Conservation (phyloP, 2,329 filamentous ascomycete species). For the Penicillium thymicola region DNA sequence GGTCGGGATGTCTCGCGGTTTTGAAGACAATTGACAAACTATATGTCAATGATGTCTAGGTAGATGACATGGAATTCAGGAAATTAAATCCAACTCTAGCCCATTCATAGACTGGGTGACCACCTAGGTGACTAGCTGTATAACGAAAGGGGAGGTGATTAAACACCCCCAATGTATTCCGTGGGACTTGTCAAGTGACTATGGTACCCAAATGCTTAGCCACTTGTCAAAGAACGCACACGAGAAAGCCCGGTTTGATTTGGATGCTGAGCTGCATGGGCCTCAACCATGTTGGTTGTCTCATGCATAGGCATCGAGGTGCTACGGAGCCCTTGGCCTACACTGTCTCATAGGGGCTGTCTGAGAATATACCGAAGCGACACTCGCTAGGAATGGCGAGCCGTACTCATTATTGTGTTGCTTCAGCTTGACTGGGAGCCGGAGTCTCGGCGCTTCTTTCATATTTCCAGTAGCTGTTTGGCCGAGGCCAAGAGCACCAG, state of each 20-base stretch:
- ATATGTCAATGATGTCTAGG: neutral
- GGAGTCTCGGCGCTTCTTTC: too few relatives aligned
- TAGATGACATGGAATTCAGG: neutral
- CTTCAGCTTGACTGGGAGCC: too few relatives aligned
- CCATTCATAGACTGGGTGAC: neutral
- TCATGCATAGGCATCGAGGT: neutral
- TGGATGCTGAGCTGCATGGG: neutral
- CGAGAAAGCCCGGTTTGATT: neutral
- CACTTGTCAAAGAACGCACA: neutral
- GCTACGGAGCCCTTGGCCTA: neutral
- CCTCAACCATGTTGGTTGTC: neutral
- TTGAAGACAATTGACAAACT: conserved; percentile 16
- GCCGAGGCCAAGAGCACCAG: too few relatives aligned
- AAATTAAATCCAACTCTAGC: neutral
- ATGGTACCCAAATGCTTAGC: neutral
- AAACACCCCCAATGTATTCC: neutral
- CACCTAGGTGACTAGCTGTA: neutral
- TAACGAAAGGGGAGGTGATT: neutral
- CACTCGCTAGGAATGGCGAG: too few relatives aligned
- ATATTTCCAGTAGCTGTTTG: too few relatives aligned
- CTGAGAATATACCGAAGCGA: too few relatives aligned
- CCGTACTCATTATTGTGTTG: too few relatives aligned
- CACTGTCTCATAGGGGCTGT: neutral
- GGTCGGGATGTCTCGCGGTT: conserved; percentile 46
- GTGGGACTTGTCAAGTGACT: neutral